These are phyloP conservation scores for Magnolia changhungtana DNA, from an alignment of 164 flowering plant genomes.

Conservation along the genomic window DNA sequence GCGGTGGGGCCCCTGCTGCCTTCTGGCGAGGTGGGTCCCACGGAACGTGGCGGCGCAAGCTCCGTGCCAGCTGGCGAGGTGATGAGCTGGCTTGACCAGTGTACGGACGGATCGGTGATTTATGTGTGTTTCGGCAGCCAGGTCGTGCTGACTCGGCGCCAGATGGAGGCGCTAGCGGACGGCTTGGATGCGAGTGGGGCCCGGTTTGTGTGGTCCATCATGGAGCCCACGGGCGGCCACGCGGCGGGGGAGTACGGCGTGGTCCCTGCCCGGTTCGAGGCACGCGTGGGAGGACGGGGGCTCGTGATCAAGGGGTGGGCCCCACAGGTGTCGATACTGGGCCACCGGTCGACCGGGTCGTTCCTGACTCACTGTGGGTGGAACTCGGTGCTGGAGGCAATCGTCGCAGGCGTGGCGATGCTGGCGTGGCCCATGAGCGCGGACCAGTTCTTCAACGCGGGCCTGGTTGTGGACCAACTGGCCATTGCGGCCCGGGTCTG, in stretches of 20 bases:
- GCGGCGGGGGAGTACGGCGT: slow-evolving; percentile 13
- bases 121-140: slow-evolving; percentile 65
- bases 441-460: slow-evolving; percentile 42
- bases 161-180: slow-evolving; percentile 25
- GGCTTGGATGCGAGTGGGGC: slow-evolving; percentile 41
- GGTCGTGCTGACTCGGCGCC: slow-evolving; percentile 26
- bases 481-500: slow-evolving; percentile 35
- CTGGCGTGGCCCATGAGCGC: slow-evolving; percentile 66
- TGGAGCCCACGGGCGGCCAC: slow-evolving; percentile 11
- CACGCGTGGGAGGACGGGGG: slow-evolving; percentile 37
- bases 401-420: slow-evolving; percentile 37
- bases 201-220: slow-evolving; percentile 49
- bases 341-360: slow-evolving; percentile 43
- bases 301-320: slow-evolving; percentile 50
- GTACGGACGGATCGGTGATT: slow-evolving; percentile 30
- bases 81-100: slow-evolving; percentile 33
- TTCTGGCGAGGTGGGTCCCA: not conserved
- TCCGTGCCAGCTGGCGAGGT: slow-evolving; percentile 15
- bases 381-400: slow-evolving; percentile 52
- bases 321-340: slow-evolving; percentile 44
- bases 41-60: slow-evolving; percentile 17
- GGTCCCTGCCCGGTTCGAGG: slow-evolving; percentile 44
- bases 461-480: slow-evolving; percentile 34
- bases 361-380: slow-evolving; percentile 68
- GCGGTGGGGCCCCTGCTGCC: slow-evolving; percentile 44